These are phyloP conservation scores for Eustoma russellianum DNA, from an alignment of 257 asterid species.

Conservation along the genomic window DNA sequence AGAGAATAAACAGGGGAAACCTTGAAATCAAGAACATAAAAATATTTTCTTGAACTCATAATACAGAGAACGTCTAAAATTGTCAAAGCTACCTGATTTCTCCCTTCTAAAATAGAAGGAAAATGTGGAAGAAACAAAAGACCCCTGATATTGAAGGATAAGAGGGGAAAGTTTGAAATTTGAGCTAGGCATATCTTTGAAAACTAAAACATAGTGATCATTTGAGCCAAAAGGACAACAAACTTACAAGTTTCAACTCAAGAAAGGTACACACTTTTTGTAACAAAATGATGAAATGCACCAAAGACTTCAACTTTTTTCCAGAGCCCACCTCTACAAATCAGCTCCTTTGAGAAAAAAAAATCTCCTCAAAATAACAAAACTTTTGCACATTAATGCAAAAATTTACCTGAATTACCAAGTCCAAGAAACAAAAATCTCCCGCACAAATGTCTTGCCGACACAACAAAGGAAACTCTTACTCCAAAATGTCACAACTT, in stretches of 20 bases:
- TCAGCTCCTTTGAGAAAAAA: background rate
- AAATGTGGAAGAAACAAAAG: conserved; percentile 6
- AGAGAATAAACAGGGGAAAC: too few relatives aligned
- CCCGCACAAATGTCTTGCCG: conserved; percentile 3
- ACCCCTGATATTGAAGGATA: background rate
- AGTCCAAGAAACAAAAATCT: background rate
- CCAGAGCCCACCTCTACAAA: background rate
- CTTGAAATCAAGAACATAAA: too few relatives aligned
- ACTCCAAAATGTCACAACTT: background rate
- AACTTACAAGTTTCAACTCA: background rate
- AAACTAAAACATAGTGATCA: background rate
- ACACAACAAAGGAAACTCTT: background rate
- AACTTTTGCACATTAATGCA: background rate
- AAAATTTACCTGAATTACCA: conserved; percentile 12
- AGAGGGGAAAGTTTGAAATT: conserved; percentile 14
- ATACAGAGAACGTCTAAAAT: too few relatives aligned
- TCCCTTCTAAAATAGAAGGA: too few relatives aligned
- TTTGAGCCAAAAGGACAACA: conserved; percentile 1
- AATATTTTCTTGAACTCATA: too few relatives aligned
- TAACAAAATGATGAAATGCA: too few relatives aligned
- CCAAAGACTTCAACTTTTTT: too few relatives aligned
- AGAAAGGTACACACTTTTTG: background rate
- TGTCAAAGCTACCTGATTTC: too few relatives aligned
- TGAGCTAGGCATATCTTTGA: background rate
- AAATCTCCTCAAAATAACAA: background rate